Conservation (phyloP, 169 alveolate genomes). For the Eimeria zaria region DNA sequence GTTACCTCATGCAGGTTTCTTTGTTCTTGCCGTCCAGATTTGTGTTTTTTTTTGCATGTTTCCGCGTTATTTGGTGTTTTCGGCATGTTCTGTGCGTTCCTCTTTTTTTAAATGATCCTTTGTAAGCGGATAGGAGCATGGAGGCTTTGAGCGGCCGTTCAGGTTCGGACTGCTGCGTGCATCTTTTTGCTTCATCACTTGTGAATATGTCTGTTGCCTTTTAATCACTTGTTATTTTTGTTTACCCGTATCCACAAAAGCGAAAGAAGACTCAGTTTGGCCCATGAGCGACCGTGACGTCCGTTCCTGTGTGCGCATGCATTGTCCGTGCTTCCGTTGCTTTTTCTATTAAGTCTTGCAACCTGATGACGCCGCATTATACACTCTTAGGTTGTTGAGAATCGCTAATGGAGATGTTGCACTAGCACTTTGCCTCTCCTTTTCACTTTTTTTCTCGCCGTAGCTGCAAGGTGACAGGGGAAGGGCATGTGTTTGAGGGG, state of each 20-base stretch:
- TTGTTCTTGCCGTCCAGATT: neutral
- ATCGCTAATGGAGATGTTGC: neutral
- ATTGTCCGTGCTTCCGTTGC: neutral
- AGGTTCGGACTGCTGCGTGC: neutral
- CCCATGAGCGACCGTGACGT: neutral
- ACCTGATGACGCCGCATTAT: neutral
- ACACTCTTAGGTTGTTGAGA: neutral
- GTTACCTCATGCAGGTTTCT: neutral
- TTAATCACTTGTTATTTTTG: neutral
- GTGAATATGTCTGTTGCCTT: neutral
- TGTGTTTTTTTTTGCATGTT: neutral
- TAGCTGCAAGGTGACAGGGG: too few species aligned
- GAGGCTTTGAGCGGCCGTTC: neutral
- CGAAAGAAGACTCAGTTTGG: neutral
- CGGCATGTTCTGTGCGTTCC: neutral
- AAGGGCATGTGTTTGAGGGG: neutral
- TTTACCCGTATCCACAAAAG: neutral
- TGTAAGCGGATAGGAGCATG: neutral
- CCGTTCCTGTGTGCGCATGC: neutral
- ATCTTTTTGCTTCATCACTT: neutral
- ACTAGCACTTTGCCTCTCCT: neutral
- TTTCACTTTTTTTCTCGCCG: neutral
- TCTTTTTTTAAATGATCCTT: neutral
- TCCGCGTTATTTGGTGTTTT: neutral
- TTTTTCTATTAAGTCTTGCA: neutral